These are phyloP conservation scores for Tetrahymena thermophila DNA, from an alignment of 73 alveolate genomes.

Conservation along the genomic window DNA sequence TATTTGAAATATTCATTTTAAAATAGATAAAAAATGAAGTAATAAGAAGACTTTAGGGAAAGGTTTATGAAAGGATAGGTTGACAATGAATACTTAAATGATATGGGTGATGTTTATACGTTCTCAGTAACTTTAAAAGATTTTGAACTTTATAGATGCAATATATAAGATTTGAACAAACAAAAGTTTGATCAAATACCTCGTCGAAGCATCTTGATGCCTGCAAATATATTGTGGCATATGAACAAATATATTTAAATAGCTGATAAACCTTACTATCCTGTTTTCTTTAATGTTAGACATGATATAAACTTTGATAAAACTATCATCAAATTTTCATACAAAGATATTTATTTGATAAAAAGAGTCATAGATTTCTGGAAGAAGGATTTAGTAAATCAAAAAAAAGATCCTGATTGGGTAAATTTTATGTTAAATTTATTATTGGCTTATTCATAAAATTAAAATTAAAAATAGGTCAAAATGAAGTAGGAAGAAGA, in stretches of 20 bases:
- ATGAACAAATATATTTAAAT: conserved; percentile 21
- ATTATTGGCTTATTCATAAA: not conserved
- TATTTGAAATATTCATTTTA: not conserved
- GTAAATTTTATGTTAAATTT: not conserved
- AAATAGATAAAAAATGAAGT: not conserved
- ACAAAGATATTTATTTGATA: conserved; percentile 17
- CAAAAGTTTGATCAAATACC: not conserved
- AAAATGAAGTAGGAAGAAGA: not conserved
- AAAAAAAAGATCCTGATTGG: not conserved
- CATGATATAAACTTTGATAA: conserved; percentile 14
- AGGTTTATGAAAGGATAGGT: not conserved
- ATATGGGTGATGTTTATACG: conserved; percentile 33
- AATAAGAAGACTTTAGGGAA: conserved; percentile 11
- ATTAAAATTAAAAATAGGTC: not conserved
- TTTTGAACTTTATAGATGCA: conserved; percentile 33
- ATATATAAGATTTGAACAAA: not conserved
- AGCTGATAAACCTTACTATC: not conserved
- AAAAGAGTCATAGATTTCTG: conserved; percentile 9
- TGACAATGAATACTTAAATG: conserved; percentile 7
- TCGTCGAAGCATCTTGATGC: conserved; percentile 24
- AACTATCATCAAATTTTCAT: conserved; percentile 25
- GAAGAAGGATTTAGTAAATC: not conserved
- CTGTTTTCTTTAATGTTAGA: conserved; percentile 16
- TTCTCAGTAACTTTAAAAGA: conserved; percentile 15
- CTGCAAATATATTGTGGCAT: conserved; percentile 19